phyloP scores from a whole-genome alignment of 345 rosid species.

The Citrus hindsii region DNA sequence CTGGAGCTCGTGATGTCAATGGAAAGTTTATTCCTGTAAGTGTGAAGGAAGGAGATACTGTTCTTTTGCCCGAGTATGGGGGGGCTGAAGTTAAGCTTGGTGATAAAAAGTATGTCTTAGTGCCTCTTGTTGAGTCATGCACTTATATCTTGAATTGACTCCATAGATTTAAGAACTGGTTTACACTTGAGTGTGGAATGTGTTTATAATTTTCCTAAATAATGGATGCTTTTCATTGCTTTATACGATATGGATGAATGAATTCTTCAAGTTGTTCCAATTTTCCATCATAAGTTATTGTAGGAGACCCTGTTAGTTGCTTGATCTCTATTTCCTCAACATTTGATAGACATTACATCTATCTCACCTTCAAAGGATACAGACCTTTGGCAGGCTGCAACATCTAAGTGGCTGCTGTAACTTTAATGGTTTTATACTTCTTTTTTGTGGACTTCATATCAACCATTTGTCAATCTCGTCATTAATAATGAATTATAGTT shows the following conservation, averaged over 20 bases:
- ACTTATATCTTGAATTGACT: background rate
- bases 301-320: background rate
- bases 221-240: background rate
- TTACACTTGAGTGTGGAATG: background rate
- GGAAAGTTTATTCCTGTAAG: slow-evolving; percentile 58
- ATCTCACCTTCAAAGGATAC: background rate
- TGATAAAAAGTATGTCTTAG: slow-evolving; percentile 63
- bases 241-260: background rate
- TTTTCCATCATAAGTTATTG: background rate
- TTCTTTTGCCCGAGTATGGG: slow-evolving; percentile 68
- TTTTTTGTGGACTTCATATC: background rate
- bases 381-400: background rate
- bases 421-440: background rate
- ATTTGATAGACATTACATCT: background rate
- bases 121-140: background rate
- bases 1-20: slow-evolving; percentile 55
- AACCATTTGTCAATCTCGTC: background rate
- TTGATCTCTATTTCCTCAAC: background rate
- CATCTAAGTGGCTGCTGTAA: background rate
- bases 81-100: slow-evolving; percentile 82
- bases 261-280: background rate
- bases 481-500: background rate
- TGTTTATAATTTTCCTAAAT: background rate
- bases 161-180: background rate
- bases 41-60: slow-evolving; percentile 81